Percentiles rank a stretch among this genome's conserved stretches.
Conservation (phyloP, 345 rosid species). For the Xanthoceras sorbifolium region DNA sequence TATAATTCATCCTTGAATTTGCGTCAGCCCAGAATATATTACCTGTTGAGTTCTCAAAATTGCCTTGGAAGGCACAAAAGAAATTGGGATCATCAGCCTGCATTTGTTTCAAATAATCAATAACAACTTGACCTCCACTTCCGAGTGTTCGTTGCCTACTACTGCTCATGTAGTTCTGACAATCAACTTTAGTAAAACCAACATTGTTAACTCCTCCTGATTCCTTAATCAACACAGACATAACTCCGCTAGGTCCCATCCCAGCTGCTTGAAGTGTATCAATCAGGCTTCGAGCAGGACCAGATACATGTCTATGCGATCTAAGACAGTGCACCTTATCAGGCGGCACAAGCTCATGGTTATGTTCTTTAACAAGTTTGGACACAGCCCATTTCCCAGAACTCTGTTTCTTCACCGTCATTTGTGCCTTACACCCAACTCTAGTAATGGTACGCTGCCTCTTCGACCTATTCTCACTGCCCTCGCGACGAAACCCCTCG, state of each 20-base stretch:
- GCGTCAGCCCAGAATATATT: constrained; percentile 54
- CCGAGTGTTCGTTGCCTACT: constrained; percentile 49
- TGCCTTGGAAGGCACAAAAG: constrained; percentile 46
- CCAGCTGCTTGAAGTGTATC: constrained; percentile 62
- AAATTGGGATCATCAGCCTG: constrained; percentile 41
- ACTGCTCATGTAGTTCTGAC: constrained; percentile 53
- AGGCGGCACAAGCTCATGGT: constrained; percentile 53
- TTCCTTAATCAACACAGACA: constrained; percentile 55
- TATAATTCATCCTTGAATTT: constrained; percentile 37
- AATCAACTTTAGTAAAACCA: constrained; percentile 55
- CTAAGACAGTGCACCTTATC: constrained; percentile 57
- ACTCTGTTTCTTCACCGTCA: constrained; percentile 40
- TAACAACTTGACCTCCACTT: constrained; percentile 35
- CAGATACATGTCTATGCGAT: constrained; percentile 51
- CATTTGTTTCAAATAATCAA: constrained; percentile 44
- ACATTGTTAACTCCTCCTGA: constrained; percentile 53
- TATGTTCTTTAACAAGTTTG: constrained; percentile 40
- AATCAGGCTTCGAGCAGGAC: constrained; percentile 51
- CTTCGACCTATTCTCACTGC: constrained; percentile 30
- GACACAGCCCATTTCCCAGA: constrained; percentile 50
- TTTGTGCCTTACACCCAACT: constrained; percentile 52
- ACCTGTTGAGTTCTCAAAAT: constrained; percentile 34
- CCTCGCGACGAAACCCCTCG: constrained; percentile 42
- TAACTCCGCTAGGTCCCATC: constrained; percentile 50
- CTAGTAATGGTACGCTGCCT: constrained; percentile 43